Percentiles rank a stretch among this genome's conserved stretches.
These are phyloP conservation scores for Tribonema minus DNA, from an alignment of 108 stramenopile species.

Conservation along the genomic window DNA sequence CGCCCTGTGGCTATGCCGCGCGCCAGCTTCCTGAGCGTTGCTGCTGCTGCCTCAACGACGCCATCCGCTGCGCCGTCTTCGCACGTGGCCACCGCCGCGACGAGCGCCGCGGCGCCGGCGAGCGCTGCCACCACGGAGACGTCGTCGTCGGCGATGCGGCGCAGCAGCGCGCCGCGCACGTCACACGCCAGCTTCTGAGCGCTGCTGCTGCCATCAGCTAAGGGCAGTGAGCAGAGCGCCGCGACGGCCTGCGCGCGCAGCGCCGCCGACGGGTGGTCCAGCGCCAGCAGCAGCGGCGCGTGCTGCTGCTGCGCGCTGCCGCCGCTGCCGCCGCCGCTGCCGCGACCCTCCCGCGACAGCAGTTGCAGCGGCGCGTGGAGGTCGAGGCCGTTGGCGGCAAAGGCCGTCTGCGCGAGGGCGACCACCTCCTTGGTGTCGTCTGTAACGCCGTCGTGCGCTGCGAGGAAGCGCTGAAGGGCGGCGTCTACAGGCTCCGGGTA, in stretches of 20 bases:
- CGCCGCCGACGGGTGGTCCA: slow-evolving; percentile 9
- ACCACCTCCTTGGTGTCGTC: too few relatives aligned
- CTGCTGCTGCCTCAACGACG: not conserved
- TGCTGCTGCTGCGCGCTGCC: too few relatives aligned
- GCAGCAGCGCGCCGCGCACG: not conserved
- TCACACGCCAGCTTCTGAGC: not conserved
- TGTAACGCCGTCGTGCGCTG: too few relatives aligned
- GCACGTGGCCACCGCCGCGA: too few relatives aligned
- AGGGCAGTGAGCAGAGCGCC: not conserved
- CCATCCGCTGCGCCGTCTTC: too few relatives aligned
- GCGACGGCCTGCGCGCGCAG: slow-evolving; percentile 4
- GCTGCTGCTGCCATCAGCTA: not conserved
- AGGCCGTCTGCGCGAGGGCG: too few relatives aligned
- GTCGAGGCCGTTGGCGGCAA: too few relatives aligned
- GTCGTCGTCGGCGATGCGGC: not conserved
- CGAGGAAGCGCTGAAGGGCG: too few relatives aligned
- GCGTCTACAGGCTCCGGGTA: slow-evolving; percentile 13
- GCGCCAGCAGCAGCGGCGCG: slow-evolving; percentile 11
- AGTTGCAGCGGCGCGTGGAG: too few relatives aligned
- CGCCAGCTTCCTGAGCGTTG: too few relatives aligned
- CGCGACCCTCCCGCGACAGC: not conserved
- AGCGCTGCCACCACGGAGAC: not conserved
- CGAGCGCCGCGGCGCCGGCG: too few relatives aligned
- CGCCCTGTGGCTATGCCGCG: too few relatives aligned
- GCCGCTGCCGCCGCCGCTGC: not conserved